Base-by-base conservation (phyloP, 345 rosid genomes). In the Euclidium syriacum region DNA sequence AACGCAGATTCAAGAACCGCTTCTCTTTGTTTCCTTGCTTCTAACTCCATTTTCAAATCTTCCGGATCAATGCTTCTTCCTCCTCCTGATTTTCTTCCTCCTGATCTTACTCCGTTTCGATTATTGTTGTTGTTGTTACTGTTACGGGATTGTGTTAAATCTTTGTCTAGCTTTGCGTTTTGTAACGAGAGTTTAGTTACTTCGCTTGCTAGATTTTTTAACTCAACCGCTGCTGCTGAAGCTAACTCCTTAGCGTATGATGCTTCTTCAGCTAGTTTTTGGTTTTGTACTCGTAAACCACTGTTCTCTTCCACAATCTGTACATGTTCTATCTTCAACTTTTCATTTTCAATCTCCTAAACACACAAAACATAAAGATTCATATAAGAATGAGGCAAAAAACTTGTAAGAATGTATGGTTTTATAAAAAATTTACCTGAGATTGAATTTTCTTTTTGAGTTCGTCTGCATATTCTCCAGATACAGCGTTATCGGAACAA, bases 141-240 rank as follows among this genome's bases (percentile, higher is more conserved):
- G 40, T 78, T 80, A 74, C 96, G 86, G 16, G 87, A 68, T 59
- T 88, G 86, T 73, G 70, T 41, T 57, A 90, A 52, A 51, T 90
- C 98, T 63, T 90, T 90, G 58, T 88, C 98, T 30, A 88, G 73
- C 69, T 90, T 95, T 30, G 83, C 79, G 56, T 86, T 90, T 70
- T 85, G 95, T 55, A 88, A 57, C 3, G 98, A 88, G 40, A 90
- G 78, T 67, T 82, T 90, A 35, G 99, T 90, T 47, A 95, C 97
- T 81, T 95, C 96, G 39, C 80, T 75, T 49, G 98, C 99, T 65
- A 95, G 84, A 67, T 86, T 95, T 79, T 95, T 95, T 51, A 95
- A 78, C 79, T 95, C 99, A 67, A 95, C 94, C 16, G 99, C 99
- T 22, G 99, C 99, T 66, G 99, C 99, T 73, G 99, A 88, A 0